phyloP scores from a whole-genome alignment of 805 yeast species.

The Barnettozyma vustinii region DNA sequence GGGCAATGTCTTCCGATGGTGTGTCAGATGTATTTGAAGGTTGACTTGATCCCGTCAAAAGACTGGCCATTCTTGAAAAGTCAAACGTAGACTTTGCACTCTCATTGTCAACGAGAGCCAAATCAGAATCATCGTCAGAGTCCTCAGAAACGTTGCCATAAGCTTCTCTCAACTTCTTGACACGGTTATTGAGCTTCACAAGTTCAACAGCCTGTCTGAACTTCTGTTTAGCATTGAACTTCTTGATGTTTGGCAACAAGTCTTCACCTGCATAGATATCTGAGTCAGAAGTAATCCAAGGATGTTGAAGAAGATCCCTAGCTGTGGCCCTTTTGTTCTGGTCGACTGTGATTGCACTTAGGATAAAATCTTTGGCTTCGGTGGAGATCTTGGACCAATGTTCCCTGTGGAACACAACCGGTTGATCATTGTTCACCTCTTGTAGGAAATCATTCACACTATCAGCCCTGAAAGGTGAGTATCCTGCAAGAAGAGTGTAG shows the following conservation, averaged over 20 bases:
- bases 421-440: slow-evolving; percentile 65
- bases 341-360: slow-evolving; percentile 61
- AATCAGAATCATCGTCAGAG: slow-evolving; percentile 19
- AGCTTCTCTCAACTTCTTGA: slow-evolving; percentile 57
- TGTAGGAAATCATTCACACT: slow-evolving; percentile 72
- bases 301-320: slow-evolving; percentile 54
- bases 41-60: neutral
- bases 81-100: slow-evolving; percentile 6
- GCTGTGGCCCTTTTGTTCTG: slow-evolving; percentile 70
- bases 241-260: slow-evolving; percentile 74
- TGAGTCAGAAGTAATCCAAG: slow-evolving; percentile 62
- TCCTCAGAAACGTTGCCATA: slow-evolving; percentile 49
- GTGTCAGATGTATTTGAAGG: slow-evolving; percentile 10
- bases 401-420: slow-evolving; percentile 80
- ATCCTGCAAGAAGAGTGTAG: slow-evolving; percentile 85
- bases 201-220: slow-evolving; percentile 82
- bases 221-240: slow-evolving; percentile 77
- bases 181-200: slow-evolving; percentile 74
- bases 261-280: slow-evolving; percentile 46
- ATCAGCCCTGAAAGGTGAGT: slow-evolving; percentile 87
- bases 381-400: slow-evolving; percentile 81
- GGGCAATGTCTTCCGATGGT: slow-evolving; percentile 2
- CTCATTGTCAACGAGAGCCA: slow-evolving; percentile 25
- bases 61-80: neutral
- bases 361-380: slow-evolving; percentile 76